Base-by-base conservation (phyloP, 2,329 filamentous ascomycete species). In the Ophiocordyceps camponoti-floridani region DNA sequence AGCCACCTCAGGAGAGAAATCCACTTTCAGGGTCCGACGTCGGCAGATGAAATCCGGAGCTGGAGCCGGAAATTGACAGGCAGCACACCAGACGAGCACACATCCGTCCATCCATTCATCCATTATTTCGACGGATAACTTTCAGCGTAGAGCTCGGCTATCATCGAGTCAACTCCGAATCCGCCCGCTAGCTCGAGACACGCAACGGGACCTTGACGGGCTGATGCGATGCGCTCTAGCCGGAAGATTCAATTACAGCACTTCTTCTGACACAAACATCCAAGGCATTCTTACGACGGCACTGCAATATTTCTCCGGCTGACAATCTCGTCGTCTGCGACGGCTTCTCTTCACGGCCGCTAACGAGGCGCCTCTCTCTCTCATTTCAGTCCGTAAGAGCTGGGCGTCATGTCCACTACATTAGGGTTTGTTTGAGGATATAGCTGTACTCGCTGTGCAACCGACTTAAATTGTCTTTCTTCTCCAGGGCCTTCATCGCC, bases 401-500 rank as follows among this genome's bases (percentile, higher is more conserved):
- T 44, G 38, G 43, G 44, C n/a, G 45, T 44, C 42, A 54, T 54
- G 52, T 49, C 52, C 26, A 53, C 52, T 38, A 77, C 63, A 43
- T 47, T 60, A 47, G 65, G 65, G 65, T 66, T 60, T 2, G 47
- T 58, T 54, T 33, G 18, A 14, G 4, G 7, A n/a, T 12, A 14
- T 26, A 19, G 10, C 26, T 11, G n/a, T n/a, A 4, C 23, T 3
- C 23, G 23, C 23, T 23, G 23, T 23, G 5, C 23, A 23, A 23
- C 14, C 7, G 35, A 47, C 44, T 52, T 42, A 53, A 47, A 26
- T 40, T 44, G 47, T 41, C 50, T 26, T 27, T 12, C 26, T 11
- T 11, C 19, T 18, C 18, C 54, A 78, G 88, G 53, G 85, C 87
- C 49, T 98, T 98, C 70, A 78, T 96, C 56, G 89, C 91, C 46